Evolutionary conservation across 805 yeast genomes (phyloP).

Genomic region (Schwanniomyces yamadae): DNA sequence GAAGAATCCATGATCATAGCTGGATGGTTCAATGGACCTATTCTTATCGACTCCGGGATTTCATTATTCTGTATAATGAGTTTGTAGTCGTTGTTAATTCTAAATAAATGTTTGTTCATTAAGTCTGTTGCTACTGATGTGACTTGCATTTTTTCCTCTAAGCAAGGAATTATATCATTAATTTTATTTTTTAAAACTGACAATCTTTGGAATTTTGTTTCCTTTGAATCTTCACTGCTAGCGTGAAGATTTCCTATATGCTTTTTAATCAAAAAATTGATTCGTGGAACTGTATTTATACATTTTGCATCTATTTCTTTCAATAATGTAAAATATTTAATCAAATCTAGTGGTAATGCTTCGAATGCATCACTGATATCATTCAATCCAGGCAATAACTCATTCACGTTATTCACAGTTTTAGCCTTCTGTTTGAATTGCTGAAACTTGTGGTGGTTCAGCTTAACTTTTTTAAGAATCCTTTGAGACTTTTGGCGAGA

Average conservation of each 20-base stretch:
- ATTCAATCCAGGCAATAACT: conserved; percentile 74
- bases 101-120: conserved; percentile 60
- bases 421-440: conserved; percentile 35
- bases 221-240: conserved; percentile 8
- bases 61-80: conserved; percentile 69
- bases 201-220: conserved; percentile 37
- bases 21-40: conserved; percentile 84
- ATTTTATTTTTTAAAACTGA: conserved; percentile 44
- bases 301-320: conserved; percentile 96
- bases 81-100: conserved; percentile 81
- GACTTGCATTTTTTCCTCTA: conserved; percentile 97
- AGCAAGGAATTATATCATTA: conserved; percentile 79
- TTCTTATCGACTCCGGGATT: conserved; percentile 74
- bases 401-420: conserved; percentile 33
- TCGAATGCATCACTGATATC: conserved; percentile 90
- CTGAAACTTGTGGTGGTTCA: conserved; percentile 22
- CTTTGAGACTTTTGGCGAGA: conserved; percentile 29
- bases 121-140: conserved; percentile 87
- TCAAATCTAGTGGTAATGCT: conserved; percentile 80
- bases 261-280: conserved; percentile 54
- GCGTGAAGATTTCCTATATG: conserved; percentile 31
- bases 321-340: conserved; percentile 80
- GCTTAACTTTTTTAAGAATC: conserved; percentile 9
- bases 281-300: conserved; percentile 66
- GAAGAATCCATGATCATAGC: conserved; percentile 71